Evolutionary conservation across 805 yeast genomes (phyloP), one percentile per base, ranked within the genome.

Genomic region (Metschnikowia colocasiae): DNA sequence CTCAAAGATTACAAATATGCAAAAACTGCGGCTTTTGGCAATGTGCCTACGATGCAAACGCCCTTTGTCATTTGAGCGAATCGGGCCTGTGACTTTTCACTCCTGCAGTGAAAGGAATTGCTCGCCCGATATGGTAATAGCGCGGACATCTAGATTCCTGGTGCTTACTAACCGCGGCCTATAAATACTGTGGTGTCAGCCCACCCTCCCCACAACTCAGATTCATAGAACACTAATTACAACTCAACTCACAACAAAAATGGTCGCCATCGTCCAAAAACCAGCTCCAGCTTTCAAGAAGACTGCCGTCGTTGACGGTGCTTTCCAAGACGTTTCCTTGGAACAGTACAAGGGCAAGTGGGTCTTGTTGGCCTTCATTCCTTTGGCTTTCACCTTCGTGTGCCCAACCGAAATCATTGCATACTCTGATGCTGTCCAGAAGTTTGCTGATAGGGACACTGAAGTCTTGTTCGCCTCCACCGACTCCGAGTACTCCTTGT

Each of bases 381-480:
- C 99, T 73, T 78, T 92, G 81, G 99, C 99, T 45, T 94, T 94
- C 91, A 94, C 99, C 52, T 94, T 94, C 62, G 98, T 94, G 56
- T 94, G 99, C 78, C 99, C 99, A 73, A 94, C 99, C 60, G 98
- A 94, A 80, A 91, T 94, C 79, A 84, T 94, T 74, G 98, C 98
- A 61, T 94, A 90, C 85, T 87, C 97, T 55, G 96, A 92, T 62
- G 97, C 97, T 60, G 87, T 82, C 62, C 82, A 83, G 79, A 83
- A 85, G 80, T 94, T 94, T 76, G 71, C 85, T 61, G 95, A 81
- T 59, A 85, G 88, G 69, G 92, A 83, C 64, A 82, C 89, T 59
- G 87, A 89, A 77, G 83, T 94, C 45, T 81, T 94, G 66, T 90
- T 94, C 61, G 97, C 98, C 59, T 92, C 98, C 53, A 92, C 97